Evolutionary conservation across 352 stramenopile genomes (phyloP), one percentile per base, ranked within the genome.

Genomic region (Aphanomyces euteiches): DNA sequence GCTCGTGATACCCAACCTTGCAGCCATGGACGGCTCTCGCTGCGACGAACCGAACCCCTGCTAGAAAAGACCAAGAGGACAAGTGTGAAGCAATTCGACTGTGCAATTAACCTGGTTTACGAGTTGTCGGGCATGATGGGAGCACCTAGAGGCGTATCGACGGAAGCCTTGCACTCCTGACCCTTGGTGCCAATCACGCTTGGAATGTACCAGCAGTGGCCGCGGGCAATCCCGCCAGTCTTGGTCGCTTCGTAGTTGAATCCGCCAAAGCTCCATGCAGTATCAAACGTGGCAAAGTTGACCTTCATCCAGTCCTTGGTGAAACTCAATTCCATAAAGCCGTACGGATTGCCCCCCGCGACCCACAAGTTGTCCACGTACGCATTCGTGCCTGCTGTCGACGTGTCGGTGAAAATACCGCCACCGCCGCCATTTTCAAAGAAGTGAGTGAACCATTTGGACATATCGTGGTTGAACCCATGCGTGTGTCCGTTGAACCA

Each of bases 401-500:
- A 94, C 12, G 83, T 91, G 72, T 94, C 86, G 13, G 78, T 88
- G 75, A 92, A 82, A 71, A 92, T 92, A 41, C 86, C 86, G 63
- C 86, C 86, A 19, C 86, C 86, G 19, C 77, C 86, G 38, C 84
- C 86, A 71, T 94, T 94, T 68, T 94, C 83, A 76, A 85, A 92
- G 66, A 94, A 94, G 75, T 94, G 84, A 10, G 84, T 92, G 43
- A 83, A 84, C 86, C 86, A 92, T 47, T 82, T 87, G 59, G 79
- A 82, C 21, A 92, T 82, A 69, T 94, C 86, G 73, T 94, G 86
- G 79, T 94, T 94, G 74, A 94, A 94, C 43, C 85, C 83, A 77
- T 93, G 85, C 41, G 85, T 92, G 78, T 93, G 85, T 40, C 85
- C 85, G 64, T 93, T 93, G 48, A 92, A 72, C 84, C 84, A 93